Evolutionary conservation across 1,284 basidiomycete genomes (phyloP).

Genomic region (Trichosporon sp.): DNA sequence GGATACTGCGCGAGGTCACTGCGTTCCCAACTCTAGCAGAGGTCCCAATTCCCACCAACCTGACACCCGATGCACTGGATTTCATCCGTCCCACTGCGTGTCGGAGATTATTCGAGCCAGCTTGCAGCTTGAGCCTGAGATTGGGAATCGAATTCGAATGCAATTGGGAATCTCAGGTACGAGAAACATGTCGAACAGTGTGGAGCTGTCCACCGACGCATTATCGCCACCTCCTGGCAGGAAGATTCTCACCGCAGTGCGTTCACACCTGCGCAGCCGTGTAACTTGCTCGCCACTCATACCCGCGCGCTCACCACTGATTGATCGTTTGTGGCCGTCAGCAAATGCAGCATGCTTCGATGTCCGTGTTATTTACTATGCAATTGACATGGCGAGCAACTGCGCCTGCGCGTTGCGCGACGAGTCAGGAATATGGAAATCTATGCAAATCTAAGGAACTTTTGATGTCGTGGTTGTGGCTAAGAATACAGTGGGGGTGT

Average conservation of each 20-base stretch:
- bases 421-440: constrained; percentile 11
- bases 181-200: not conserved
- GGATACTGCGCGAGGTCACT: too few species aligned
- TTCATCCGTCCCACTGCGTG: too few species aligned
- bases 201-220: not conserved
- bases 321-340: too few species aligned
- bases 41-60: too few species aligned
- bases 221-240: not conserved
- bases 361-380: not conserved
- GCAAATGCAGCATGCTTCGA: too few species aligned
- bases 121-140: too few species aligned
- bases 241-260: not conserved
- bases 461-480: constrained; percentile 1
- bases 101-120: too few species aligned
- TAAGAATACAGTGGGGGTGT: not conserved
- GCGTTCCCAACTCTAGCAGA: too few species aligned
- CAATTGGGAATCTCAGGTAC: too few species aligned
- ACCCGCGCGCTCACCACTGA: not conserved
- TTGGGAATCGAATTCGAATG: too few species aligned
- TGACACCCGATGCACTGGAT: too few species aligned
- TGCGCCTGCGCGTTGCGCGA: constrained; percentile 18
- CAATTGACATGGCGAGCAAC: constrained; percentile 19
- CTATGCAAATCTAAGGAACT: constrained; percentile 15
- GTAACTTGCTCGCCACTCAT: not conserved
- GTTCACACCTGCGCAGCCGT: too few species aligned